Evolutionary conservation across 352 stramenopile species (phyloP), one percentile per base, ranked within the genome.

Genomic region (Blastocystis sp.): DNA sequence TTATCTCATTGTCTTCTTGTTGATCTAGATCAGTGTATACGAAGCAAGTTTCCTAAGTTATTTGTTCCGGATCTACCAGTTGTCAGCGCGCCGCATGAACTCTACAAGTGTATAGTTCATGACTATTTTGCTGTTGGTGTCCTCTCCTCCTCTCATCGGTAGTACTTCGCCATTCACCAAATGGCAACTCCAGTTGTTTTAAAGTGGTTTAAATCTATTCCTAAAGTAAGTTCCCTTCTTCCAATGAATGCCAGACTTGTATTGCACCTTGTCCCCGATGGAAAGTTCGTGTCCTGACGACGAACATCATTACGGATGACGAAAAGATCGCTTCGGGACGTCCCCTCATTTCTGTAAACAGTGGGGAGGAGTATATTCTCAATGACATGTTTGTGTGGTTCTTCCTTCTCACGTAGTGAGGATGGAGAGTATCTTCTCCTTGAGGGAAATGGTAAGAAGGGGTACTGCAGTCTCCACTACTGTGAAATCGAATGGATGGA

Each of bases 171-270:
- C 24, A 46, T 81, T 38, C 69, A 81, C 40, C 44, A 81, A 48
- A 81, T 81, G 69, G 69, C 63, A 27, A 81, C 69, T 42, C 69
- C 69, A 38, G 69, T 81, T 32, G 42, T 81, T 63, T 42, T 81
- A 21, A 81, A 65, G 48, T 81, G 69, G 69, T 24, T 81, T 24
- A 38, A 81, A 21, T 42, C 48, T 18, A 81, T 81, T 64, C 69
- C 69, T 18, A 81, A 46, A 64, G 69, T 81, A 38, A 4, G 11
- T 27, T 16, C 24, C 44, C 16, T 4, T n/a, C 11, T 4, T 4
- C 24, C 4, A 42, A 11, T 27, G 21, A 49, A 46, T 27, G 8
- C 4, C 27, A 81, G 69, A 63, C 69, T 0, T 64, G 69, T n/a
- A 81, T 64, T 44, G 42, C 69, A 14, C 69, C 69, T 6, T 81